Base-by-base conservation (phyloP, 1,284 basidiomycete genomes). In the Cutaneotrichosporon cyanovorans region DNA sequence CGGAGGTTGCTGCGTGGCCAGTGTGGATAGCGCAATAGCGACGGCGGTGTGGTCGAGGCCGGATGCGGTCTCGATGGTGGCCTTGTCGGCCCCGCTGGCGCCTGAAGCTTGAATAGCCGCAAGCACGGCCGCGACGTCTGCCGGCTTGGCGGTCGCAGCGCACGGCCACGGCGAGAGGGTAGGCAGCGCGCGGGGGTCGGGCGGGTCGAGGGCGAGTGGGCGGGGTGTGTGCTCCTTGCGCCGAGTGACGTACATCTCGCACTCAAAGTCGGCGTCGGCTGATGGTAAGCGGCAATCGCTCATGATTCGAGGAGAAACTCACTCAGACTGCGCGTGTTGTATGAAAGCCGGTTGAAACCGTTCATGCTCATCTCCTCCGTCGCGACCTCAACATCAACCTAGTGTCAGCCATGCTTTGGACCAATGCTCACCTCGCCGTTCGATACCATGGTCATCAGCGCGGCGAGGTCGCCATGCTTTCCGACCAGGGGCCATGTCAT, bases 191-290 rank as follows among this genome's bases (percentile, higher is more conserved):
- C 25, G 33, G 12, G 49, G 49, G 33, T 18, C n/a, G 34, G 41
- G 41, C 15, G 30, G 19, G 23, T 35, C 30, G 3, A 37, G 9
- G 9, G 19, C 16, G 9, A 21, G 28, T 12, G 16, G 16, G 9
- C 14, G 12, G 16, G 34, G 15, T 0, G 18, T n/a, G 15, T 21
- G 32, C 21, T 39, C 30, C 20, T 15, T 33, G 12, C 40, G 36
- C 25, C 25, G 7, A 4, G 44, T 50, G 10, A 60, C 55, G 16
- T 21, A 37, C 23, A 66, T 32, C 20, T 62, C 57, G 40, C 62
- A 66, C 37, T 69, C 67, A 46, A 63, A 65, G 2, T 55, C 50
- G 23, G 59, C 59, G 48, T 69, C 67, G 48, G 63, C 65, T 66
- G 45, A 1, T 15, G 25, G 41, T 48, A 32, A 48, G 46, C 42